These are phyloP conservation scores for Calonectria naviculata DNA, from an alignment of 2,329 filamentous ascomycete species.

Conservation along the genomic window DNA sequence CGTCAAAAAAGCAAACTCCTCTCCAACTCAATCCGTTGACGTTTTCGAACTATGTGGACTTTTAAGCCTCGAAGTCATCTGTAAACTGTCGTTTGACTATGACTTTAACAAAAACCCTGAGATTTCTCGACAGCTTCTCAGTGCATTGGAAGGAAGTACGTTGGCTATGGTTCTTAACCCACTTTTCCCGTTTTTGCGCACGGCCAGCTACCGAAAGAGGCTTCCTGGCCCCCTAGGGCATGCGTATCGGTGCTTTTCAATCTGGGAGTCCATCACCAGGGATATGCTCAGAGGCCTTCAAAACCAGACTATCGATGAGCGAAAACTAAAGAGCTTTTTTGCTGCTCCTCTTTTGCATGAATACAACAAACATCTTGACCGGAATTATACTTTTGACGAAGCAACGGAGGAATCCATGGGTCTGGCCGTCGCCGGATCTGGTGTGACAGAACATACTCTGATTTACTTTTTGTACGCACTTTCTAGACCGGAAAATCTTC, in stretches of 20 bases:
- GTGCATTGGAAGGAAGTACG: neutral
- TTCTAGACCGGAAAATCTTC: neutral
- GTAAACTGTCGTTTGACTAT: neutral
- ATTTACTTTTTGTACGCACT: neutral
- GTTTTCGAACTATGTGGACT: neutral
- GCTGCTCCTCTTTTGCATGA: neutral
- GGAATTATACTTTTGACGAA: neutral
- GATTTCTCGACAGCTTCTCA: neutral
- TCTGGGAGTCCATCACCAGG: neutral
- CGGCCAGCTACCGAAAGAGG: neutral
- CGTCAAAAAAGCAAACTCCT: neutral
- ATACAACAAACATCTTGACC: neutral
- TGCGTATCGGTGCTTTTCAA: neutral
- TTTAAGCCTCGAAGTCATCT: neutral
- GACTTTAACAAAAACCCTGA: neutral
- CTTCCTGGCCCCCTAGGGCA: neutral
- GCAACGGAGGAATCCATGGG: neutral
- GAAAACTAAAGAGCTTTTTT: neutral
- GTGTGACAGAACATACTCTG: neutral
- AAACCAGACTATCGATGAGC: neutral
- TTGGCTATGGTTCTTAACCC: neutral
- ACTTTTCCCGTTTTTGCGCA: neutral
- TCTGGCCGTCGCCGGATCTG: neutral
- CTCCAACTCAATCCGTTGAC: neutral
- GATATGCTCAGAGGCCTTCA: neutral